phyloP scores from a whole-genome alignment of 768 basidiomycete genomes.

The Auricularia cornea region DNA sequence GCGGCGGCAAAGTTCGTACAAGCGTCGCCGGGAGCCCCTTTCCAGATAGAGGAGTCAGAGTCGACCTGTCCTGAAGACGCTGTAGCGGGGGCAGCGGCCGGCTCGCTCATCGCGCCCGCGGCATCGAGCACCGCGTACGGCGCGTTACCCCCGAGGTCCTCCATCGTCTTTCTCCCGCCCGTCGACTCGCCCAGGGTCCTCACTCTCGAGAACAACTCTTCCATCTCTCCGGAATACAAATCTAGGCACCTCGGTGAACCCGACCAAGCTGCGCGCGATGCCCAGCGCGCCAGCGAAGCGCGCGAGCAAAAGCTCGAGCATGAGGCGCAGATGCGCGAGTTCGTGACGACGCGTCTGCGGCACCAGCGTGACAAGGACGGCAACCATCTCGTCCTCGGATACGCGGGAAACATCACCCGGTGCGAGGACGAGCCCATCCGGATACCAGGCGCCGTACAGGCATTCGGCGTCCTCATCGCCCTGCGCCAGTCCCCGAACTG shows the following conservation, averaged over 20 bases:
- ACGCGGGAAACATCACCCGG: slow-evolving; percentile 52
- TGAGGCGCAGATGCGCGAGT: slow-evolving; percentile 10
- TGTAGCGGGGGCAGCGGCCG: too few relatives aligned
- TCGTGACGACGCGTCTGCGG: slow-evolving; percentile 54
- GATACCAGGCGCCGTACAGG: slow-evolving; percentile 74
- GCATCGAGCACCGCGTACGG: not conserved
- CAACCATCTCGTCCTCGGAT: slow-evolving; percentile 59
- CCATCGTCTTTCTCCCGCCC: slow-evolving; percentile 5
- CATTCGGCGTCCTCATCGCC: slow-evolving; percentile 69
- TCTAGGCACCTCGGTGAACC: not conserved
- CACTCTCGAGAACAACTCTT: too few relatives aligned
- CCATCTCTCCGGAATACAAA: too few relatives aligned
- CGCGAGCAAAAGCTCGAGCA: not conserved
- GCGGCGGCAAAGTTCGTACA: too few relatives aligned
- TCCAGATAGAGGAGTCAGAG: too few relatives aligned
- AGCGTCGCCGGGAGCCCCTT: too few relatives aligned
- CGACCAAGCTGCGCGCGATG: not conserved
- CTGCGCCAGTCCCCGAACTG: slow-evolving; percentile 56
- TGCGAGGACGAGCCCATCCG: slow-evolving; percentile 87
- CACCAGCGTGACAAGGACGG: slow-evolving; percentile 57
- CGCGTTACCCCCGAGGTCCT: slow-evolving; percentile 1
- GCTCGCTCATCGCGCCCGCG: too few relatives aligned
- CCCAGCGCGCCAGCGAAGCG: not conserved
- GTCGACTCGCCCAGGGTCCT: slow-evolving; percentile 1
- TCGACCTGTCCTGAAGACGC: too few relatives aligned